Evolutionary conservation across 768 basidiomycete species (phyloP), one percentile per base, ranked within the genome.

Genomic region (Russula dissimulans): DNA sequence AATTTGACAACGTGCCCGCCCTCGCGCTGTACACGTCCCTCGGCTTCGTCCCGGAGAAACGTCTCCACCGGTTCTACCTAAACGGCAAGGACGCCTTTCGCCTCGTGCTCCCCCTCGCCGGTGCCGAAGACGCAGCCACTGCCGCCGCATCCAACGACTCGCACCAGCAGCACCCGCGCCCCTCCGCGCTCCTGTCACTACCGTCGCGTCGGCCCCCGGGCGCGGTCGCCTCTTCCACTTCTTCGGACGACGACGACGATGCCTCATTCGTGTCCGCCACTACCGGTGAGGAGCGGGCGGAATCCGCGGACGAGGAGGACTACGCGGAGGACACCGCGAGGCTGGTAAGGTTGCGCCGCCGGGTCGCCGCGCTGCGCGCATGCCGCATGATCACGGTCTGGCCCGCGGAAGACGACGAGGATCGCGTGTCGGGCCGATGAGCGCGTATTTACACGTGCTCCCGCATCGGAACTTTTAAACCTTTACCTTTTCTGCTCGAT

Each of bases 61-160:
- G 95, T 4, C 78, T 99, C 17, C 86, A 87, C 70, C 83, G 97
- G 1, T 99, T 98, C 74, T 98, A 99, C 69, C 82, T 98, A 65
- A 99, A 97, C 69, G 92, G 91, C 48, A 97, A 97, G 73, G 94
- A 98, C 69, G 95, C 95, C 0, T 97, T 91, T 68, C 79, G 91
- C 42, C 82, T 94, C 50, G 82, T 90, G 22, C 82, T 90, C 47
- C 74, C 80, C 34, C 72, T 89, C 5, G 79, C 83, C 5, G 45
- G 29, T 26, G 12, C 50, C 14, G 44, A 31, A 29, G 58, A 26
- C 15, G 29, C 29, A 6, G 5, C 18, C 3, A 14, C 8, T 9
- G 4, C 31, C 9, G 31, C 29, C 31, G 17, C 10, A 9, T 44
- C 51, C 41, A 6, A 41, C 12, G 11, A 43, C 39, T 59, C 11